These are phyloP conservation scores for Zasmidium citrigriseum DNA, from an alignment of 2,329 filamentous ascomycete genomes.

Conservation along the genomic window DNA sequence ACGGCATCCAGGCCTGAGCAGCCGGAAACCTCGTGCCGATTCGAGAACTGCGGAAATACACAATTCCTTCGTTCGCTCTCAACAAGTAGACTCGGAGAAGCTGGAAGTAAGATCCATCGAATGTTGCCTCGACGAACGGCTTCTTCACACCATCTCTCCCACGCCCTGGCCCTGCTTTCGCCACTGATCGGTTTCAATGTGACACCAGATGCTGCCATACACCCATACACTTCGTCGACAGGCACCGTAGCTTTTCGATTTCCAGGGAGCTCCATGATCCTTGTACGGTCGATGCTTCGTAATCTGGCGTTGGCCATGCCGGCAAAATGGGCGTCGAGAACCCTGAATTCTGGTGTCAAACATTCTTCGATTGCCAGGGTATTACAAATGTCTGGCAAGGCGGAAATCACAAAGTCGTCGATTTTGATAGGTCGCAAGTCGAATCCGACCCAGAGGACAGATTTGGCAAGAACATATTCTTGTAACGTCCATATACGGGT, in stretches of 20 bases:
- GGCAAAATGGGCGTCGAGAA: background rate
- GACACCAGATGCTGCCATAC: conserved; percentile 6
- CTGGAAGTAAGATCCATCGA: conserved; percentile 3
- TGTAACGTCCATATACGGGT: conserved; percentile 5
- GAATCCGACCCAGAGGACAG: background rate
- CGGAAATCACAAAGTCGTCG: conserved; percentile 3
- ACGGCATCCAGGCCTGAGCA: background rate
- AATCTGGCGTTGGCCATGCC: too few relatives aligned
- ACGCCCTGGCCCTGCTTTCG: background rate
- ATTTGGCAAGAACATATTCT: conserved; percentile 4
- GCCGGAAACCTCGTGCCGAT: conserved; percentile 4
- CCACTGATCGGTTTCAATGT: background rate
- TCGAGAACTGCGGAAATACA: background rate
- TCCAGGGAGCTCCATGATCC: too few relatives aligned
- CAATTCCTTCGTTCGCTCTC: background rate
- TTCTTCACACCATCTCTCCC: conserved; percentile 2
- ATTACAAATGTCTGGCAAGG: conserved; percentile 8
- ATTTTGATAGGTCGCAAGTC: background rate
- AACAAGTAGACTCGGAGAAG: background rate
- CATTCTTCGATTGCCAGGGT: conserved; percentile 4
- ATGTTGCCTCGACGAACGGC: background rate
- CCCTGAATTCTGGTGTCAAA: background rate
- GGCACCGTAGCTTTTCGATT: background rate
- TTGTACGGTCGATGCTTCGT: conserved; percentile 2
- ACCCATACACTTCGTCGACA: conserved; percentile 6